Evolutionary conservation across 108 stramenopile species (phyloP), one percentile per base, ranked within the genome.

Genomic region (Parmales sp.): DNA sequence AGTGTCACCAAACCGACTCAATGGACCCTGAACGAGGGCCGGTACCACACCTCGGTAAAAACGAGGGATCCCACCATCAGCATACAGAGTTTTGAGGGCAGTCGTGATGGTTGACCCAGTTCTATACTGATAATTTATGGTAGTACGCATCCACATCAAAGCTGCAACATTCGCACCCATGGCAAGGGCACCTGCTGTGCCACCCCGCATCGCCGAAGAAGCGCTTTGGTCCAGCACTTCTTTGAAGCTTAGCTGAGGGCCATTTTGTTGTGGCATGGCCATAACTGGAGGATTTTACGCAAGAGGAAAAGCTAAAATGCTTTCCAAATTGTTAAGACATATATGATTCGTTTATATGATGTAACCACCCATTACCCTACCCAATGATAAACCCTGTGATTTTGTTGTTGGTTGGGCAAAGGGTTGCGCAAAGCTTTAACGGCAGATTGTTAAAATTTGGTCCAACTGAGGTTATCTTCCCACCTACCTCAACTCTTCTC

Each of bases 41-140:
- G 94, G 91, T 18, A 85, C 51, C 25, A 96, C 78, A 37, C 97
- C 97, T 6, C 91, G 86, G 78, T 98, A 98, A 73, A 98, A 96
- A 43, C 97, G 86, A 37, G 88, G 89, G 37, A 96, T 80, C 34
- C 97, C 98, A 37, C 98, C 98, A 76, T 99, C 95, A 9, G 87
- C 89, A 76, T 99, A 99, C 36, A 99, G 74, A 26, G 90, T 82
- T 60, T 79, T 66, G 34, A 97, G 74, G 34, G 96, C 95, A 20
- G 77, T 81, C 3, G 82, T 82, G 44, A 93, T 92, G 25, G 93
- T 85, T n/a, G 84, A 84, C 22, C 98, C 98, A 72, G 95, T 93
- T 46, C 98, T 91, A 78, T 95, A 99, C 85, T 99, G 98, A 75
- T 97, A 99, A 80, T 97, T 95, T 82, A 95, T 90, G 41, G 85